Evolutionary conservation across 2,329 filamentous ascomycete genomes (phyloP).

Genomic region (Chaetomium sp.): DNA sequence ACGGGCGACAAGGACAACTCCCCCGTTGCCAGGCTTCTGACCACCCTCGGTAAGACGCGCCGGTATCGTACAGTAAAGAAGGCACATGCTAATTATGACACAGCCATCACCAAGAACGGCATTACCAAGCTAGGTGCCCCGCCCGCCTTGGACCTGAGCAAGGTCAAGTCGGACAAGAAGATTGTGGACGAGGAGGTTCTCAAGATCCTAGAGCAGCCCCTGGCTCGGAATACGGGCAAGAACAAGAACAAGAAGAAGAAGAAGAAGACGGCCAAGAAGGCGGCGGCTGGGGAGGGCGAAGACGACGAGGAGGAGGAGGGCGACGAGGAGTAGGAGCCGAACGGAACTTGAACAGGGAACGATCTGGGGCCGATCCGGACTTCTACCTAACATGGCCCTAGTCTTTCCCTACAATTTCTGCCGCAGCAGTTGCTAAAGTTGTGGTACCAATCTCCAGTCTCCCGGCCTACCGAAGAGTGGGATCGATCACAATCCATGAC

Average conservation of each 20-base stretch:
- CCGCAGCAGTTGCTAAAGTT: conserved; percentile 7
- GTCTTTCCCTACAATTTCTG: background rate
- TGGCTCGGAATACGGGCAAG: conserved; percentile 85
- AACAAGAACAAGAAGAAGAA: conserved; percentile 88
- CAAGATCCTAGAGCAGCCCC: conserved; percentile 87
- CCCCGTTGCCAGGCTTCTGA: conserved; percentile 83
- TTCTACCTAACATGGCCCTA: background rate
- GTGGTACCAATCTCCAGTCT: background rate
- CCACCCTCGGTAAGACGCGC: conserved; percentile 76
- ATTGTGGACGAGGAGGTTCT: conserved; percentile 94
- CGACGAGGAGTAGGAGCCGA: conserved; percentile 41
- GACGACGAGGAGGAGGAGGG: conserved; percentile 39
- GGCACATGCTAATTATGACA: conserved; percentile 33
- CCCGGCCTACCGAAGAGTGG: conserved; percentile 7
- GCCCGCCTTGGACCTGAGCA: conserved; percentile 72
- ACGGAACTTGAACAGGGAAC: background rate
- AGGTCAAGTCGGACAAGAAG: conserved; percentile 95
- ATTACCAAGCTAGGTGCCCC: conserved; percentile 82
- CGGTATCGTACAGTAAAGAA: conserved; percentile 7
- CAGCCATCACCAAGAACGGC: conserved; percentile 97
- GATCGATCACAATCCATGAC: conserved; percentile 9
- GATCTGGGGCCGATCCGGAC: background rate
- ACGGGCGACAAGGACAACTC: conserved; percentile 89
- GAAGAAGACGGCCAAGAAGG: conserved; percentile 59
- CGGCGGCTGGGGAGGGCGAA: conserved; percentile 36